phyloP scores from a whole-genome alignment of 768 basidiomycete species.

The Hygrocybe coccinea region DNA sequence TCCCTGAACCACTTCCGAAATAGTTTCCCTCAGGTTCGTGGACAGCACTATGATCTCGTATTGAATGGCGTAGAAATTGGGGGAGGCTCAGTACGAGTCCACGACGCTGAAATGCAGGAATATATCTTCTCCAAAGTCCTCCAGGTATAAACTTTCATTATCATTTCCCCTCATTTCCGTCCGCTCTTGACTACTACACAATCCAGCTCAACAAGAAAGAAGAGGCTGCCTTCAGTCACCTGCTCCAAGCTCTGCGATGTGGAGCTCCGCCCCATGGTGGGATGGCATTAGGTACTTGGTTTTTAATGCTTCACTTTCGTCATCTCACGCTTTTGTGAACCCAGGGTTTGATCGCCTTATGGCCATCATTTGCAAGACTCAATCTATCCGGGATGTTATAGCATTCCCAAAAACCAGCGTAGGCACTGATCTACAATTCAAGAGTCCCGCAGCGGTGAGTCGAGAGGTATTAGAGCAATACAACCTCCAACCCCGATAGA shows the following conservation, averaged over 20 bases:
- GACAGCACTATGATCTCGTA: constrained; percentile 95
- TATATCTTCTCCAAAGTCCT: constrained; percentile 72
- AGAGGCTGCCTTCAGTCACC: constrained; percentile 71
- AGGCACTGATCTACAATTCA: constrained; percentile 84
- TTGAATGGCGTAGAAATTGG: constrained; percentile 92
- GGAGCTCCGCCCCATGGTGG: constrained; percentile 97
- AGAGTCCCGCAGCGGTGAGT: constrained; percentile 66
- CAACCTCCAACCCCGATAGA: constrained; percentile 42
- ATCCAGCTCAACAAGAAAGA: constrained; percentile 68
- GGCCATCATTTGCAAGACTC: constrained; percentile 81
- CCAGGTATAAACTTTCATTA: constrained; percentile 49
- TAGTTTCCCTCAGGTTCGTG: constrained; percentile 59
- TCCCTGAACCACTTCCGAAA: constrained; percentile 7
- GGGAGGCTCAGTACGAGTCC: constrained; percentile 88
- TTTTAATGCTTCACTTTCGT: not conserved
- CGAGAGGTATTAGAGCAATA: constrained; percentile 57
- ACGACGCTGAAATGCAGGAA: constrained; percentile 84
- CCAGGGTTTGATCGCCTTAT: constrained; percentile 90
- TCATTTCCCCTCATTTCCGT: constrained; percentile 9
- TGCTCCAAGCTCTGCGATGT: constrained; percentile 79
- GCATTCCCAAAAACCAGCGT: constrained; percentile 90
- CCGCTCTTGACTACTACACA: constrained; percentile 10
- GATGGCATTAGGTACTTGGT: constrained; percentile 71
- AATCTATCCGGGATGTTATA: constrained; percentile 91
- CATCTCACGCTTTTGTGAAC: constrained; percentile 9